These are phyloP conservation scores for Amphichorda felina DNA, from an alignment of 2,329 filamentous ascomycete genomes.

Conservation along the genomic window DNA sequence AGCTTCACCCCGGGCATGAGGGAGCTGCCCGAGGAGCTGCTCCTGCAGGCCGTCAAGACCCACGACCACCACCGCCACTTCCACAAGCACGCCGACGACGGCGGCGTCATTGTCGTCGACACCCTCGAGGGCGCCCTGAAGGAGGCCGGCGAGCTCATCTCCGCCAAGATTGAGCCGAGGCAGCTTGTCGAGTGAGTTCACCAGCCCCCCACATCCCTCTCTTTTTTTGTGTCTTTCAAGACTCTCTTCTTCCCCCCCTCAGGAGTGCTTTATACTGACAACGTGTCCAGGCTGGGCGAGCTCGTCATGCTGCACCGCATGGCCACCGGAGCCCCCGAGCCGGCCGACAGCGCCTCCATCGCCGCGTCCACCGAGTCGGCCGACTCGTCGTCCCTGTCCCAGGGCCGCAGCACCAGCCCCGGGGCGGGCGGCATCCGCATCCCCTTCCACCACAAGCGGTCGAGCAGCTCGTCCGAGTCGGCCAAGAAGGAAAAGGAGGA, in stretches of 20 bases:
- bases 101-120: conserved; percentile 58
- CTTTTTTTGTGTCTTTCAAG: not conserved
- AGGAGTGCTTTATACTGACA: conserved; percentile 7
- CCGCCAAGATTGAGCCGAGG: conserved; percentile 58
- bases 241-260: not conserved
- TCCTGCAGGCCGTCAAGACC: conserved; percentile 47
- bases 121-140: conserved; percentile 68
- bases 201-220: conserved; percentile 22
- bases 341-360: conserved; percentile 3
- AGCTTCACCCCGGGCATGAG: conserved; percentile 63
- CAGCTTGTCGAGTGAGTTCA: conserved; percentile 84
- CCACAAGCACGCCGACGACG: conserved; percentile 54
- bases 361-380: conserved; percentile 8
- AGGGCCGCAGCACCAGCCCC: conserved; percentile 5
- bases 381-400: conserved; percentile 12
- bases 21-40: conserved; percentile 68
- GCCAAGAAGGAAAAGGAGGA: conserved; percentile 28
- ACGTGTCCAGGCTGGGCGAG: conserved; percentile 53
- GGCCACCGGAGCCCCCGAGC: conserved; percentile 25
- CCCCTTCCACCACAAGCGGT: not conserved
- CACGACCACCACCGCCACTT: conserved; percentile 43
- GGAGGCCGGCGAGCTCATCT: conserved; percentile 79
- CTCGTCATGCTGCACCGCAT: conserved; percentile 49
- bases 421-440: not conserved
- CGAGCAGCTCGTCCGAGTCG: not conserved